These are phyloP conservation scores for Noccaea caerulescens DNA, from an alignment of 345 rosid genomes.

Conservation along the genomic window DNA sequence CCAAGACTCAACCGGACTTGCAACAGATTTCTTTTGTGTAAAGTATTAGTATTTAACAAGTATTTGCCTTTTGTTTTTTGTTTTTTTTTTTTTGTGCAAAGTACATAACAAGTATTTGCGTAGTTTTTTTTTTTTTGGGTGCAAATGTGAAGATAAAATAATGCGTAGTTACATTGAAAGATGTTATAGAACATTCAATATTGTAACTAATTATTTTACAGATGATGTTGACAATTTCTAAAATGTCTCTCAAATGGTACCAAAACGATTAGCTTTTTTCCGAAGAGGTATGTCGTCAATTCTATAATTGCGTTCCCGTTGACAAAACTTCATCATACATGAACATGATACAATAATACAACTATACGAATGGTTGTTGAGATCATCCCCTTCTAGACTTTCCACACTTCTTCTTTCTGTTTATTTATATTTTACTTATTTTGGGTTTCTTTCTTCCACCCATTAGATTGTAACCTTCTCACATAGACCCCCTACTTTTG, in stretches of 20 bases:
- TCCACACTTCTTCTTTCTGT: background rate
- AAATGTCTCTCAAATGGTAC: background rate
- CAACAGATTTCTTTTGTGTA: no score
- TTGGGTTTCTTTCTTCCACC: background rate
- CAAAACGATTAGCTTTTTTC: background rate
- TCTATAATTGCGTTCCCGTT: constrained; percentile 34
- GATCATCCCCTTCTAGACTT: constrained; percentile 34
- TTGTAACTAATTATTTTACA: background rate
- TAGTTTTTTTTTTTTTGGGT: no score
- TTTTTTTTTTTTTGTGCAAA: no score
- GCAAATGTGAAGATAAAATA: no score
- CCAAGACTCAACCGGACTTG: no score
- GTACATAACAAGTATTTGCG: background rate
- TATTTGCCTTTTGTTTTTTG: no score
- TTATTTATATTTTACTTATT: background rate
- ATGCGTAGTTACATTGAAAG: background rate
- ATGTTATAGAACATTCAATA: background rate
- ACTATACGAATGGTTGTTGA: constrained; percentile 26
- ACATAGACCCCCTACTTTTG: constrained; percentile 1
- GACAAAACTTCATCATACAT: constrained; percentile 29
- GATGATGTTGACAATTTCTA: background rate
- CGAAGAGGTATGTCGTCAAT: constrained; percentile 3
- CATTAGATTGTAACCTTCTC: background rate
- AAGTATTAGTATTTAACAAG: no score
- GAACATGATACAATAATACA: constrained; percentile 25